Evolutionary conservation across 2,329 filamentous ascomycete species (phyloP).

Genomic region (Phyllosticta citribraziliensis): DNA sequence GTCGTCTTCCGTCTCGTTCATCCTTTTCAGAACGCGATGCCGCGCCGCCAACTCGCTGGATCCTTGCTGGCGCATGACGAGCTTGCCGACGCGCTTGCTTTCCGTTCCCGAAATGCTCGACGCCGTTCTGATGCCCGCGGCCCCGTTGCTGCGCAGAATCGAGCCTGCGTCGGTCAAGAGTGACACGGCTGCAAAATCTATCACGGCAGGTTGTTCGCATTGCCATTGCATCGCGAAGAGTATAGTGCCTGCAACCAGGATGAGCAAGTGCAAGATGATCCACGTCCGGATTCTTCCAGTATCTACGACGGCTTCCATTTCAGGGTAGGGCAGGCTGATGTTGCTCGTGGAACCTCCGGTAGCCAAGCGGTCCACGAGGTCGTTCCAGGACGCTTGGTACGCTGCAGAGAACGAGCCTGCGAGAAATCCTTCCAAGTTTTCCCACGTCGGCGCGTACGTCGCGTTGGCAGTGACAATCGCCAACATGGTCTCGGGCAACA

Average conservation of each 20-base stretch:
- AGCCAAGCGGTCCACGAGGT: slow-evolving; percentile 1
- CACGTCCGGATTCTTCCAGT: background rate
- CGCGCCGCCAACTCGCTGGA: background rate
- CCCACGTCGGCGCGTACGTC: background rate
- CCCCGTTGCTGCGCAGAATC: background rate
- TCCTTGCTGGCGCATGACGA: slow-evolving; percentile 3
- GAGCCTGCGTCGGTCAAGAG: background rate
- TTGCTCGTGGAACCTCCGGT: background rate
- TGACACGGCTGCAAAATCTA: background rate
- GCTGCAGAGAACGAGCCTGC: slow-evolving; percentile 1
- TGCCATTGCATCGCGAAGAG: background rate
- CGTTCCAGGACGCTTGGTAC: slow-evolving; percentile 5
- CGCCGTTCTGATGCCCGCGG: background rate
- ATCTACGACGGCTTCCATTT: background rate
- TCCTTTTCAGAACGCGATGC: background rate
- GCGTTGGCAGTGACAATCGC: slow-evolving; percentile 5
- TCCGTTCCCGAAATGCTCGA: background rate
- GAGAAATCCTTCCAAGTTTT: background rate
- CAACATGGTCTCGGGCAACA: slow-evolving; percentile 4
- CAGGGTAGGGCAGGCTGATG: background rate
- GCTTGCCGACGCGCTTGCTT: background rate
- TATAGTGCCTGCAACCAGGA: background rate
- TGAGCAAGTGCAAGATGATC: slow-evolving; percentile 1
- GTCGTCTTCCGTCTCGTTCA: background rate
- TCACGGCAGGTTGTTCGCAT: background rate